Evolutionary conservation across 2,329 filamentous ascomycete species (phyloP), one percentile per base, ranked within the genome.

Genomic region (Neofusicoccum parvum): DNA sequence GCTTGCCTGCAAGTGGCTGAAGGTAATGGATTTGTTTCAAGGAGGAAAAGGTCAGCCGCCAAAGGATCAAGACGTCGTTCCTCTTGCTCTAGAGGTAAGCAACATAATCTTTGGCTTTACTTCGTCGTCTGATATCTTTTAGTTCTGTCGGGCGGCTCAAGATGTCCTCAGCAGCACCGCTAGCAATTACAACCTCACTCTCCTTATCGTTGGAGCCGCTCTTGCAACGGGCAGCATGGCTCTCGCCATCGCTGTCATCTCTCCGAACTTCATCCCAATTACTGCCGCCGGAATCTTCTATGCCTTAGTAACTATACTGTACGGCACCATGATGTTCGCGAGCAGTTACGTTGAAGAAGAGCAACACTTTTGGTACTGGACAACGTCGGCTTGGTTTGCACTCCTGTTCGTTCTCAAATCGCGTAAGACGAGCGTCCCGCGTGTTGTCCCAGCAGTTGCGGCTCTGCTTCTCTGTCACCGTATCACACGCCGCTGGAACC

Each of bases 311-410:
- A 71, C 76, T 9, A 15, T 73, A 2, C 72, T 83, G 5, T 97
- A 98, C 73, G 88, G 89, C 1, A 76, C 87, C 43, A 96, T 97
- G 88, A 98, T 98, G 94, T 98, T 98, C 79, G 94, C 94, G 10
- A 97, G 92, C 75, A 98, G 94, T 73, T 99, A 95, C 76, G 92
- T 99, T 2, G 95, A 99, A 78, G 95, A 99, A 79, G 95, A 99
- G 76, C 95, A 99, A 58, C 92, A 98, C 70, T 97, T 97, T 75
- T 99, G 95, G 95, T 98, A 99, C 79, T 98, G 94, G 93, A 80
- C 87, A 1, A 86, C 90, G 0, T 88, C 90, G 0, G 85, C 87
- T 6, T 96, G 91, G 91, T 78, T 83, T 50, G 75, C 81, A 65
- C 81, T 81, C 66, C 75, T 88, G 12, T 81, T 82, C 69, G 68